These are phyloP conservation scores for Zygoascus biomembranicola DNA, from an alignment of 805 yeast genomes.

Conservation along the genomic window DNA sequence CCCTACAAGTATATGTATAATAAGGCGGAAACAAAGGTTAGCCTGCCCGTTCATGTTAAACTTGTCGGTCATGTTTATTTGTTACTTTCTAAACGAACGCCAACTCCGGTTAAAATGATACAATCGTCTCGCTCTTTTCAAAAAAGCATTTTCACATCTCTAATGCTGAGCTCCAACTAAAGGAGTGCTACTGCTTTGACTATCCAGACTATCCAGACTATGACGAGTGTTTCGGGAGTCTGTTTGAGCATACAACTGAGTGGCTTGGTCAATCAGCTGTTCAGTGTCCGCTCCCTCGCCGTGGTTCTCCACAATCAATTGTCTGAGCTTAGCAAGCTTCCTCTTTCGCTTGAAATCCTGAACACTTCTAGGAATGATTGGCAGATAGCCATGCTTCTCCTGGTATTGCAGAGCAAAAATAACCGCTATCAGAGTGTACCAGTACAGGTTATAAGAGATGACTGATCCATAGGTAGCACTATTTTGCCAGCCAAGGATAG, in stretches of 20 bases:
- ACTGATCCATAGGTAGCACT: constrained; percentile 89
- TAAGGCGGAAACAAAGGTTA: too few relatives aligned
- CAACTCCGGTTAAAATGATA: too few relatives aligned
- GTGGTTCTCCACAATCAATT: neutral
- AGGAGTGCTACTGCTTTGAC: constrained; percentile 13
- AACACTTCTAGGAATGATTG: constrained; percentile 51
- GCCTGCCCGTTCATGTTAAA: too few relatives aligned
- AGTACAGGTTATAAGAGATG: constrained; percentile 58
- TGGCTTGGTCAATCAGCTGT: constrained; percentile 8
- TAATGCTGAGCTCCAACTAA: constrained; percentile 1
- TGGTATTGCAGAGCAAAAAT: constrained; percentile 37
- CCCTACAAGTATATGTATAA: too few relatives aligned
- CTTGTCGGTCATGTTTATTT: too few relatives aligned
- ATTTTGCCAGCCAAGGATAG: constrained; percentile 89
- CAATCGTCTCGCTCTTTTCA: neutral
- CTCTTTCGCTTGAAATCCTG: constrained; percentile 37
- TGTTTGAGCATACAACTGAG: constrained; percentile 5
- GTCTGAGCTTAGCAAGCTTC: neutral
- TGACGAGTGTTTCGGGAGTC: constrained; percentile 1
- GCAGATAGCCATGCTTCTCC: constrained; percentile 56
- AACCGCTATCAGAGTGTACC: constrained; percentile 45
- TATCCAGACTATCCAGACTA: constrained; percentile 8
- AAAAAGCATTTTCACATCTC: neutral
- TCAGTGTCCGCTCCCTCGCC: constrained; percentile 5
- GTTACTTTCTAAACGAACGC: too few relatives aligned